Base-by-base conservation (phyloP, 192 early-diverging fungal species). In the Phlyctochytrium bullatum region DNA sequence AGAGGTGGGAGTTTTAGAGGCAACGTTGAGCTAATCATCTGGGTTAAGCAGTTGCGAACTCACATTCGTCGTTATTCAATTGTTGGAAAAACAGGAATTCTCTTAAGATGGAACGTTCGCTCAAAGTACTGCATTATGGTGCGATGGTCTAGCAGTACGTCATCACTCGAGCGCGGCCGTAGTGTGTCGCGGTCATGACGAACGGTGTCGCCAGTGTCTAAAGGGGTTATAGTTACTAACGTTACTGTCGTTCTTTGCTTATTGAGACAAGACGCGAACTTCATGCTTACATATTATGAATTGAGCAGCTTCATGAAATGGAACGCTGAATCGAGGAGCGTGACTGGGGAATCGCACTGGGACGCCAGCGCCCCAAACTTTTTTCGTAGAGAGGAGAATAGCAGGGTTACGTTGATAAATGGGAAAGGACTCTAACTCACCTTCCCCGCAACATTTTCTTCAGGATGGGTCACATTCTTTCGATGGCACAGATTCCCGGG, bases 131-230 rank as follows among this genome's bases (percentile, higher is more conserved):
- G 57, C 34, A 56, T 53, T 10, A 72, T 40, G 4, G 34, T 36
- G 35, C 59, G 30, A 64, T 75, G 67, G 3, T 65, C 68, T 28
- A 23, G 36, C 3, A 73, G 10, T 12, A 69, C 56, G 24, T 57
- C 69, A 0, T 17, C 14, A 33, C 52, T n/a, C 0, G 50, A 16
- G 14, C 69, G 61, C n/a, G 67, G 63, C 3, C 32, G 12, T 17
- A n/a, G n/a, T 2, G 24, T 36, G 57, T 75, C 73, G 25, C 67
- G 67, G 57, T 75, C 73, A 52, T 75, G 73, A 34, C 68, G 69
- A 12, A 60, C 73, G 35, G 73, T 71, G 57, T 75, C 73, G 23
- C 73, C 73, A 23, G 73, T 72, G 33, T 72, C 54, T 57, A 25
- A n/a, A n/a, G n/a, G n/a, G n/a, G n/a, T n/a, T n/a, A n/a, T n/a